These are phyloP conservation scores for Blakeslea trispora DNA, from an alignment of 371 early-diverging fungal species.

Conservation along the genomic window DNA sequence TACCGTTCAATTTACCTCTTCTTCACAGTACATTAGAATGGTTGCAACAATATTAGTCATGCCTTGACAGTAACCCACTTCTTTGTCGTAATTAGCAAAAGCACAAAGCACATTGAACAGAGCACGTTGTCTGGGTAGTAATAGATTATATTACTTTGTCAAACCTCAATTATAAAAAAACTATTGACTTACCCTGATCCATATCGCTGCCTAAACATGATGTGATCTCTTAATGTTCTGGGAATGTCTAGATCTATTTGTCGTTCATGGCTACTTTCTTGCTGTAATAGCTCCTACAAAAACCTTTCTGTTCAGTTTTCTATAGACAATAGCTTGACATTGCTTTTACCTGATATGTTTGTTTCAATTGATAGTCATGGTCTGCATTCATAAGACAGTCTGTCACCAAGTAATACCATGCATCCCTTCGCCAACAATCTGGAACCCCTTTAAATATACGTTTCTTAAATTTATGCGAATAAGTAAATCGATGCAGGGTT, in stretches of 20 bases:
- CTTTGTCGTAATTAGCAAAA: constrained; percentile 82
- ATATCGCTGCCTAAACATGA: constrained; percentile 67
- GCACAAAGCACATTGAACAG: constrained; percentile 88
- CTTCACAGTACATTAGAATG: constrained; percentile 88
- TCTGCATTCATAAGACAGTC: constrained; percentile 18
- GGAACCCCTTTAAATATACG: constrained; percentile 69
- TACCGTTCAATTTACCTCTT: constrained; percentile 62
- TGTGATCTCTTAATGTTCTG: constrained; percentile 61
- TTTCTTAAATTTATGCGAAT: constrained; percentile 47
- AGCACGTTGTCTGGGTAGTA: constrained; percentile 49
- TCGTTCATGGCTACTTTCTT: constrained; percentile 46
- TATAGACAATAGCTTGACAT: neutral
- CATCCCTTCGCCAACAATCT: constrained; percentile 65
- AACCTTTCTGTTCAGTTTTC: too few relatives aligned
- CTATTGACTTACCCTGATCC: constrained; percentile 62
- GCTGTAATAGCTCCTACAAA: constrained; percentile 19
- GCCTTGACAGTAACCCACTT: constrained; percentile 96
- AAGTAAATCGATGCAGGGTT: constrained; percentile 43
- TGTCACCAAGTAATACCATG: constrained; percentile 47
- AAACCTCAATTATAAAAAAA: neutral
- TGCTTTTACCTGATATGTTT: constrained; percentile 25
- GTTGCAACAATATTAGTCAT: constrained; percentile 91
- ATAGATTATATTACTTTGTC: neutral
- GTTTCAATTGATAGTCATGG: constrained; percentile 17
- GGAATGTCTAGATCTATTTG: constrained; percentile 73